A percentile compares a stretch with the other conserved stretches of the same genome.
These are phyloP conservation scores for Thymus mandschuricus DNA, from an alignment of 257 asterid species.

Conservation along the genomic window DNA sequence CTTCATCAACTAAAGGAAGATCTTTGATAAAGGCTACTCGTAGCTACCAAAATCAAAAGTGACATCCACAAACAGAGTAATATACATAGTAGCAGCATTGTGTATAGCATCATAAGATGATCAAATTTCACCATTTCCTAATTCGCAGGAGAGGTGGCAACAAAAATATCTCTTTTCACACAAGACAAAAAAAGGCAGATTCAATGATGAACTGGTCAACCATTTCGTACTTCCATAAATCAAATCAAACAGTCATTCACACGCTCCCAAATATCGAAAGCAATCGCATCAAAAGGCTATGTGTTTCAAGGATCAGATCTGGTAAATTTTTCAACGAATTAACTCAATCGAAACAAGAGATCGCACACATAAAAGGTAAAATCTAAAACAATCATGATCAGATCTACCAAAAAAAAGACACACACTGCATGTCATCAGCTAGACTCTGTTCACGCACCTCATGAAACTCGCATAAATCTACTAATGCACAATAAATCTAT, in stretches of 20 bases:
- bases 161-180: slow-evolving; percentile 7
- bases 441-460: slow-evolving; percentile 13
- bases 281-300: not conserved
- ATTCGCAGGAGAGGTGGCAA: not conserved
- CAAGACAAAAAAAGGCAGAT: not conserved
- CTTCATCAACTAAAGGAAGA: slow-evolving; percentile 1
- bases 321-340: not conserved
- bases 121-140: not conserved
- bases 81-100: slow-evolving; percentile 1
- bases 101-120: not conserved
- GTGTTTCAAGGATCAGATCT: slow-evolving; percentile 24
- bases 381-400: slow-evolving; percentile 11
- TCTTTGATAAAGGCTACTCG: not conserved
- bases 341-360: slow-evolving; percentile 13
- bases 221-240: slow-evolving; percentile 19
- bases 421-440: slow-evolving; percentile 23
- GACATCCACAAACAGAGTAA: slow-evolving; percentile 5
- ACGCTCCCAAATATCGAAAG: slow-evolving; percentile 6
- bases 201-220: not conserved
- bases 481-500: slow-evolving; percentile 3
- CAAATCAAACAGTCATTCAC: slow-evolving; percentile 11
- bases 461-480: slow-evolving; percentile 26
- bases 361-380: not conserved
- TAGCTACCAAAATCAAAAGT: slow-evolving; percentile 10
- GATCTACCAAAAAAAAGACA: slow-evolving; percentile 30